Base-by-base conservation (phyloP, 371 early-diverging fungal genomes). In the Lichtheimia hyalospora region DNA sequence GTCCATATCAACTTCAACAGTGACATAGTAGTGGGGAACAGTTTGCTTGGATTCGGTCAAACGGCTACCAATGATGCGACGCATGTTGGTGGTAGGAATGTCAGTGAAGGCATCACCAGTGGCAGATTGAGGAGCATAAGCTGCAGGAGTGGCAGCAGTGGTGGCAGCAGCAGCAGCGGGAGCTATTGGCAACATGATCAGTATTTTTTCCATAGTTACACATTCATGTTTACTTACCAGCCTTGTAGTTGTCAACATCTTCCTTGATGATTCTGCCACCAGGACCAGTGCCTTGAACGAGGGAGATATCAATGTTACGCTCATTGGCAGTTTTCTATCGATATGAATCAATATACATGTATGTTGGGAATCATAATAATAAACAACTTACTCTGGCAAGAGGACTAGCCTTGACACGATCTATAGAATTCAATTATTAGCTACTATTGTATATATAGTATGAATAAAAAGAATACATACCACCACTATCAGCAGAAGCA, bases 11-110 rank as follows among this genome's bases (percentile, higher is more conserved):
- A 94, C 75, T 69, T 93, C 95, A 58, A 88, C 81, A 25, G 95
- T 95, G 69, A 96, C 79, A 71, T 96, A 97, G 88, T 95, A 99
- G 82, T 99, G 99, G 54, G 99, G 99, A 58, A 96, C 85, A 18
- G 68, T 79, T 69, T 89, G 87, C 87, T 97, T 95, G 56, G 92
- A 89, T 70, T 93, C 92, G n/a, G 81, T 77, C 69, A 95, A 77
- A 56, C 94, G 91, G 65, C 76, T 66, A 25, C 93, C 95, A 73
- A 95, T 95, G 54, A 92, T 81, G 81, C 92, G 94, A 77, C 99
- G 91, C 89, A 99, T 94, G 83, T 92, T 94, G 72, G 91, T 84
- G 54, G 92, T 62, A 52, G 94, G 94, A 56, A 92, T 89, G 71
- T 96, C 95, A 46, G 73, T 84, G 78, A 80, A 94, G 49, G 82